Evolutionary conservation across 805 yeast species (phyloP).

Genomic region (Metschnikowia amazonensis): DNA sequence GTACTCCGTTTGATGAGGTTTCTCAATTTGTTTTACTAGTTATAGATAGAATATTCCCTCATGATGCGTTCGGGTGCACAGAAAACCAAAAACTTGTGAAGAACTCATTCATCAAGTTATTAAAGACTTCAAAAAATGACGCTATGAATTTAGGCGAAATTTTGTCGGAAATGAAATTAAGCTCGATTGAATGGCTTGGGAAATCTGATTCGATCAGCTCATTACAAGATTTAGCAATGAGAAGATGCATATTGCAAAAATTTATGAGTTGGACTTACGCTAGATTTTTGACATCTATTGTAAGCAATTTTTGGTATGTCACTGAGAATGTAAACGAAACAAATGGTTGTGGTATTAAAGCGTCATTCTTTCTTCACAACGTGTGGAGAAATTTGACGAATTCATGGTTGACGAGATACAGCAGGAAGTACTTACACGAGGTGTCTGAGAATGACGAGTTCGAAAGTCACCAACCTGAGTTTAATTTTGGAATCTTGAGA

Average conservation of each 20-base stretch:
- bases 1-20: conserved; percentile 33
- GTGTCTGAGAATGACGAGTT: not conserved
- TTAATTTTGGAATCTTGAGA: conserved; percentile 41
- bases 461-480: conserved; percentile 1
- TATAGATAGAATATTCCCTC: conserved; percentile 49
- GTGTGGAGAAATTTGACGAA: conserved; percentile 49
- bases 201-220: conserved; percentile 25
- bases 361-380: conserved; percentile 53
- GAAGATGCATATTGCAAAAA: conserved; percentile 31
- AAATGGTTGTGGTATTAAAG: conserved; percentile 19
- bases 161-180: conserved; percentile 33
- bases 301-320: conserved; percentile 60
- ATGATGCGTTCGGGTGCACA: conserved; percentile 48
- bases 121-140: conserved; percentile 26
- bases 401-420: conserved; percentile 43
- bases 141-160: conserved; percentile 29
- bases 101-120: conserved; percentile 2
- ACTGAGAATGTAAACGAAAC: conserved; percentile 40
- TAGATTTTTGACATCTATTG: conserved; percentile 41
- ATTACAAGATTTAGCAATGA: conserved; percentile 40
- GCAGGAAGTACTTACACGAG: conserved; percentile 30
- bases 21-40: conserved; percentile 40
- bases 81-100: conserved; percentile 30
- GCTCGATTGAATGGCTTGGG: conserved; percentile 56
- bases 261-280: conserved; percentile 61